Conservation (phyloP, 495 filamentous ascomycete genomes). For the Polyplosphaeria fusca region DNA sequence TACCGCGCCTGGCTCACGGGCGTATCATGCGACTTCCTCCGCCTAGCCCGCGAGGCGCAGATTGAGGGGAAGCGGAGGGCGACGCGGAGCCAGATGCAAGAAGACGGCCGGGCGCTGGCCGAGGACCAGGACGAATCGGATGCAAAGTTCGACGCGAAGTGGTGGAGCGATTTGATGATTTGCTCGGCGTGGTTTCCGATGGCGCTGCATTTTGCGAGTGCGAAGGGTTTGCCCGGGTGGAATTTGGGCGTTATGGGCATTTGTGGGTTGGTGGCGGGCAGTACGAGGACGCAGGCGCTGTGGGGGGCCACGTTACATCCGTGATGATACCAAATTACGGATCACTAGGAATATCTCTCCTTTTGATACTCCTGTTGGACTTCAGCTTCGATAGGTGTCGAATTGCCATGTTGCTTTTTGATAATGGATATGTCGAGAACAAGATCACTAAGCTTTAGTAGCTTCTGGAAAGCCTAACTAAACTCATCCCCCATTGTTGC, state of each 20-base stretch:
- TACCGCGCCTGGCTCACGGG: conserved; percentile 40
- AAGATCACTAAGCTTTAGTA: too few species aligned
- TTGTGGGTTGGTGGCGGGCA: conserved; percentile 37
- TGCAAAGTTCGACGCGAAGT: conserved; percentile 35
- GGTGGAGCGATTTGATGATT: conserved; percentile 41
- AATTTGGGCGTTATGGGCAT: conserved; percentile 40
- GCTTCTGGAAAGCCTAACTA: too few species aligned
- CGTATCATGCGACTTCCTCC: conserved; percentile 38
- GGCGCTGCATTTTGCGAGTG: conserved; percentile 36
- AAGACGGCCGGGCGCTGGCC: conserved; percentile 18
- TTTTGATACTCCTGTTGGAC: too few species aligned
- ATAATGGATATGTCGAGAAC: too few species aligned
- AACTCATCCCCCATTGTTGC: too few species aligned
- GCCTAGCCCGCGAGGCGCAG: conserved; percentile 34
- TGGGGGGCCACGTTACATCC: conserved; percentile 31
- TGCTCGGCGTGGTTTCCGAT: conserved; percentile 39
- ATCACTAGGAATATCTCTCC: too few species aligned
- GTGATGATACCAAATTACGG: too few species aligned
- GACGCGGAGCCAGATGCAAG: conserved; percentile 23
- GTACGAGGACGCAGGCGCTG: conserved; percentile 29
- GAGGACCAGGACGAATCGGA: conserved; percentile 29
- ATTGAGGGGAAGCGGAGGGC: conserved; percentile 12
- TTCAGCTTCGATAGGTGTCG: too few species aligned
- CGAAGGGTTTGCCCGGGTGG: conserved; percentile 36
- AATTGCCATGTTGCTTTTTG: too few species aligned